phyloP scores from a whole-genome alignment of 2,329 filamentous ascomycete genomes.

The Diplocarpon mali region DNA sequence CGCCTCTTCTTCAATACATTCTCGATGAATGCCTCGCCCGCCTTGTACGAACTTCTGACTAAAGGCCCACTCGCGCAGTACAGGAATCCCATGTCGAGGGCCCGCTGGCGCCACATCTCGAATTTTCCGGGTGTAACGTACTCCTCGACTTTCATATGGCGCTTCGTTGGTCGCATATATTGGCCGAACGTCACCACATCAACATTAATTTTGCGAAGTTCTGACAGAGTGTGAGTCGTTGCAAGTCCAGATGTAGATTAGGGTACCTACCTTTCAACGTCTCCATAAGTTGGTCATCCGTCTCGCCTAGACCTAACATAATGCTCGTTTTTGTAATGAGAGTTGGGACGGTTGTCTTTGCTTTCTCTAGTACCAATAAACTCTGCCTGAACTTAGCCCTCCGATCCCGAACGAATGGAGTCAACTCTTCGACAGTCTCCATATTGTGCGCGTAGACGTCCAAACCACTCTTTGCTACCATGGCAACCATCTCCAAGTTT shows the following conservation, averaged over 20 bases:
- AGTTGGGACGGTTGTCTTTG: slow-evolving; percentile 61
- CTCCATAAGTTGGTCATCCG: slow-evolving; percentile 72
- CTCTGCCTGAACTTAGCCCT: slow-evolving; percentile 84
- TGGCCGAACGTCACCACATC: slow-evolving; percentile 99
- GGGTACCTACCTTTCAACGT: slow-evolving; percentile 51
- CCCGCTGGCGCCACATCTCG: slow-evolving; percentile 80
- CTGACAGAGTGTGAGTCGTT: slow-evolving; percentile 30
- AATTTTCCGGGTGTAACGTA: slow-evolving; percentile 90
- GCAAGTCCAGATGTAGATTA: background rate
- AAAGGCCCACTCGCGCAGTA: slow-evolving; percentile 92
- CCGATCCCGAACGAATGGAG: slow-evolving; percentile 80
- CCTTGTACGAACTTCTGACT: slow-evolving; percentile 93
- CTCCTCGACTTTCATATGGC: slow-evolving; percentile 92
- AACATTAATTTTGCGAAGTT: slow-evolving; percentile 69
- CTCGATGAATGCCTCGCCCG: slow-evolving; percentile 96
- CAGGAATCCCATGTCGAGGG: slow-evolving; percentile 89
- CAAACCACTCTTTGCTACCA: slow-evolving; percentile 78
- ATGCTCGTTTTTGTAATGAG: slow-evolving; percentile 98
- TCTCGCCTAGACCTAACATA: slow-evolving; percentile 93
- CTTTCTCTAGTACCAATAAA: slow-evolving; percentile 65
- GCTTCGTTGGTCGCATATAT: slow-evolving; percentile 98
- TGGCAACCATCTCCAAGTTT: slow-evolving; percentile 72
- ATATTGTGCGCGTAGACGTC: slow-evolving; percentile 98
- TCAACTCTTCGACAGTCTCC: slow-evolving; percentile 86
- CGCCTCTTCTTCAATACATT: slow-evolving; percentile 58